phyloP scores from a whole-genome alignment of 495 filamentous ascomycete species.

The Aspergillus cavernicola region DNA sequence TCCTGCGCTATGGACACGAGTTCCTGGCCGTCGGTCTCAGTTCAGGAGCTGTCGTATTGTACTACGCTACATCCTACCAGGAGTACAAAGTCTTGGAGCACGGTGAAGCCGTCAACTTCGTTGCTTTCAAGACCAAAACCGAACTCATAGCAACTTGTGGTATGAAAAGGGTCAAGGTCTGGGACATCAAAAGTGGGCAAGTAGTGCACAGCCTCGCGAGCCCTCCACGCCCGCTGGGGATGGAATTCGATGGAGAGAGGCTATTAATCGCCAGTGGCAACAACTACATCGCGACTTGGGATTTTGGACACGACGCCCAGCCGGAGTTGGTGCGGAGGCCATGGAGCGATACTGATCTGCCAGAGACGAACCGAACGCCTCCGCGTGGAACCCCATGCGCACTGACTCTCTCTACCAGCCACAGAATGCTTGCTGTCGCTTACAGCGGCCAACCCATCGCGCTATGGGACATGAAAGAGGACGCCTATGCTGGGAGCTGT shows the following conservation, averaged over 20 bases:
- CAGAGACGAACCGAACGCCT: background rate
- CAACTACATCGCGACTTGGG: background rate
- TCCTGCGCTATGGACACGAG: slow-evolving; percentile 17
- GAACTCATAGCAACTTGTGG: background rate
- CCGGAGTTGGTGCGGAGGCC: background rate
- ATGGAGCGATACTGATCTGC: background rate
- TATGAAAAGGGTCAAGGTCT: background rate
- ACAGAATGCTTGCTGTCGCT: background rate
- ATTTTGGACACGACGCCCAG: background rate
- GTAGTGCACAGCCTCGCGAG: background rate
- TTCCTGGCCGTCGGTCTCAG: background rate
- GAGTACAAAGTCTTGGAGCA: background rate
- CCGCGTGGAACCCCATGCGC: background rate
- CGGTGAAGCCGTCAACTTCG: background rate
- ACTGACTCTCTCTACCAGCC: background rate
- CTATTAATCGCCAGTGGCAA: background rate
- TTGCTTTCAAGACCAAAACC: background rate
- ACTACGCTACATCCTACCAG: background rate
- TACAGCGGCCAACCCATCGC: slow-evolving; percentile 4
- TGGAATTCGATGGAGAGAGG: background rate
- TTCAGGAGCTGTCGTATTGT: slow-evolving; percentile 5
- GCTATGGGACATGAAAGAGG: slow-evolving; percentile 25
- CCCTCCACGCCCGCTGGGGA: background rate
- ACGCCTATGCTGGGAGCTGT: slow-evolving; percentile 25
- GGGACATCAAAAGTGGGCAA: background rate